Percentiles rank a stretch among this genome's conserved stretches.
These are phyloP conservation scores for Phaseolus lunatus DNA, from an alignment of 306 rosid genomes.

Conservation along the genomic window DNA sequence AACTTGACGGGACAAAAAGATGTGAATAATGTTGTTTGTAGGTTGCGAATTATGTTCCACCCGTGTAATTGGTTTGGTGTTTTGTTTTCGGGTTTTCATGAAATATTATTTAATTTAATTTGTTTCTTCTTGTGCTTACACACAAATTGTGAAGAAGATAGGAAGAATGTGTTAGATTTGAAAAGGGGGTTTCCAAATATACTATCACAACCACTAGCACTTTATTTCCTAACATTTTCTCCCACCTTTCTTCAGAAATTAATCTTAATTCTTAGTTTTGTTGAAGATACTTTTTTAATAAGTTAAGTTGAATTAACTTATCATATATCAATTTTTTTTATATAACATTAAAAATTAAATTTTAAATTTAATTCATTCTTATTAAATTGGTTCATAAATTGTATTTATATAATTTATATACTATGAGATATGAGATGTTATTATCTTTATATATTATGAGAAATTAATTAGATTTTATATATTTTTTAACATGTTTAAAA, in stretches of 20 bases:
- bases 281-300: too few species aligned
- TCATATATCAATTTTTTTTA: too few species aligned
- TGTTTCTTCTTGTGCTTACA: slow-evolving; percentile 46
- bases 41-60: slow-evolving; percentile 36
- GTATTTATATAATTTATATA: too few species aligned
- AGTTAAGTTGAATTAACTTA: too few species aligned
- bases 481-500: too few species aligned
- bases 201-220: neutral
- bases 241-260: neutral
- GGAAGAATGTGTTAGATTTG: slow-evolving; percentile 56
- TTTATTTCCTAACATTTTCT: slow-evolving; percentile 13
- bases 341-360: too few species aligned
- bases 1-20: slow-evolving; percentile 39
- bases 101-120: slow-evolving; percentile 26
- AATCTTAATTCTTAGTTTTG: neutral
- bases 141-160: slow-evolving; percentile 49
- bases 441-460: too few species aligned
- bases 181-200: neutral
- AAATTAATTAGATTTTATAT: too few species aligned
- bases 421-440: too few species aligned
- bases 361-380: too few species aligned
- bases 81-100: slow-evolving; percentile 44
- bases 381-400: too few species aligned
- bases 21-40: slow-evolving; percentile 33
- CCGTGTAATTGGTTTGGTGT: slow-evolving; percentile 40